Evolutionary conservation across 306 rosid species (phyloP), one percentile per base, ranked within the genome.

Genomic region (Hylodesmum podocarpum): DNA sequence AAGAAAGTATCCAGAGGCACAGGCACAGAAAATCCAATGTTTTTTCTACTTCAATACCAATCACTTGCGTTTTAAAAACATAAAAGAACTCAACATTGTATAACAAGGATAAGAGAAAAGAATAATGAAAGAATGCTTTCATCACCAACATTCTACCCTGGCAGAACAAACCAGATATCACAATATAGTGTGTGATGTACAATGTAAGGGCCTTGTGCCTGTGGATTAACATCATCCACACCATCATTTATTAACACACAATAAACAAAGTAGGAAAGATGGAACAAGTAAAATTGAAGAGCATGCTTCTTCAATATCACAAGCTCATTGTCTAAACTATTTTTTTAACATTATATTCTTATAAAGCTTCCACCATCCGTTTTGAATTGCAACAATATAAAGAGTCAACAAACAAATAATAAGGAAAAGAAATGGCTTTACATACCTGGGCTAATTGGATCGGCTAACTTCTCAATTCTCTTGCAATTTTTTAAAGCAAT

Each of bases 361-460:
- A 47, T 15, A 10, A 49, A 64, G 18, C 2, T 63, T 34, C 64
- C 25, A 57, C 22, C 44, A 66, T 24, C 36, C 47, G 57, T 49
- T 70, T 37, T 0, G 1, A 75, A 37, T 55, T 36, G 11, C 46
- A 43, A 34, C 50, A 76, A 79, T 13, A 61, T 34, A 14, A 27
- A 72, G 13, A 78, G 10, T 18, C 58, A 4, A 76, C 24, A 75
- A 49, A 25, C 8, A 50, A 27, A 66, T 18, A 28, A 10, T 21
- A 29, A 39, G 33, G 29, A 4, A 15, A 43, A 43, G 44, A 22
- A 59, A 31, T 4, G 66, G 13, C 14, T 47, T 49, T 28, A 39
- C 15, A 40, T 86, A 96, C 99, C 99, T 78, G 99, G 96, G 83
- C 81, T 84, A 70, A 96, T 34, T 64, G 97, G 99, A 86, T 96